Conservation (phyloP, 306 rosid genomes). For the Castanea crenata region DNA sequence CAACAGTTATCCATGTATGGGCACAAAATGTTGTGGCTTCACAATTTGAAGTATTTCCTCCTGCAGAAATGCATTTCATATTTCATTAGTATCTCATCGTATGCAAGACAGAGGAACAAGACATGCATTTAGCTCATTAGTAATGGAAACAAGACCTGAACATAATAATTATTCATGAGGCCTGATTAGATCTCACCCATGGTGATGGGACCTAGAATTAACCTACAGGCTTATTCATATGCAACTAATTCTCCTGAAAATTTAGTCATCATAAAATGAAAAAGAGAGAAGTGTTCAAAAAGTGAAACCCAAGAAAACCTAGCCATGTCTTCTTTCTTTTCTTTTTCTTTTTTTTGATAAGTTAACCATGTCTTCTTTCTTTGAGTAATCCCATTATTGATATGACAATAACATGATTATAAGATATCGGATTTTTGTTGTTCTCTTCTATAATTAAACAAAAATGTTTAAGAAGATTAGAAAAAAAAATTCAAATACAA, state of each 20-base stretch:
- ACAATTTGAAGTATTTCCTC: constrained; percentile 94
- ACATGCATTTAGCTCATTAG: constrained; percentile 8
- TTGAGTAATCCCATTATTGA: background rate
- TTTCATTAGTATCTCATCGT: constrained; percentile 7
- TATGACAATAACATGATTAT: background rate
- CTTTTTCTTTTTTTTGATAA: no score
- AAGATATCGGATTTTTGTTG: background rate
- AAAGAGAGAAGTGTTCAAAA: background rate
- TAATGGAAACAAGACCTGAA: constrained; percentile 21
- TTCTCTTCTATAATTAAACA: background rate
- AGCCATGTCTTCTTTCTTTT: background rate
- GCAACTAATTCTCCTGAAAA: background rate
- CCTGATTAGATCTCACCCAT: background rate
- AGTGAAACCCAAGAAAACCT: background rate
- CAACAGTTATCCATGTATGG: constrained; percentile 94
- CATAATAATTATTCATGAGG: background rate
- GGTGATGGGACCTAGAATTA: background rate
- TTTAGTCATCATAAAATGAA: background rate
- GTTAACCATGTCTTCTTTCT: no score
- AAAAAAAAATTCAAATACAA: background rate
- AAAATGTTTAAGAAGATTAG: background rate
- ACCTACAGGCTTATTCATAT: background rate
- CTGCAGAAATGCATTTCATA: constrained; percentile 41
- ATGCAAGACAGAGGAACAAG: constrained; percentile 15
- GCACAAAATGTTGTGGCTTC: constrained; percentile 97